Evolutionary conservation across 257 asterid genomes (phyloP).

Genomic region (Forsythia suspensa): DNA sequence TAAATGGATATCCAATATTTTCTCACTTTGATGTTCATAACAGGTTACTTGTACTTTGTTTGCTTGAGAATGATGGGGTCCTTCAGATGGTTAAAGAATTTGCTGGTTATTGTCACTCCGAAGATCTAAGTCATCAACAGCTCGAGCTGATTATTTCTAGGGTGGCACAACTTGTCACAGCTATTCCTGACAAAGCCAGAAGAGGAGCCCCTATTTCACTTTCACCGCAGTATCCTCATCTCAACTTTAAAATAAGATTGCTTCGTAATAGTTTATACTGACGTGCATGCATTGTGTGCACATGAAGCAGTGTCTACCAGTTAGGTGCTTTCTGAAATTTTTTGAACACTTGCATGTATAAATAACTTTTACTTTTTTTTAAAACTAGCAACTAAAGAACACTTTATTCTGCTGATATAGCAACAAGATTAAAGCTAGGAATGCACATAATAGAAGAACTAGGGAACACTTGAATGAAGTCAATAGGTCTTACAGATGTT

Average conservation of each 20-base stretch:
- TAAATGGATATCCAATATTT: background rate
- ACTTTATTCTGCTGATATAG: constrained; percentile 16
- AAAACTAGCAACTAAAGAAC: background rate
- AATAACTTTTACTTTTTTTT: background rate
- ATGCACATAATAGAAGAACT: constrained; percentile 11
- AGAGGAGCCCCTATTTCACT: constrained; percentile 65
- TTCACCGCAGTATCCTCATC: constrained; percentile 78
- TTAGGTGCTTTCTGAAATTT: constrained; percentile 14
- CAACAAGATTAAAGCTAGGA: background rate
- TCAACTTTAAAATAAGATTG: constrained; percentile 12
- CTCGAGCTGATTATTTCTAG: constrained; percentile 50
- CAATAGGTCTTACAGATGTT: no score
- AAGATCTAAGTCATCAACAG: constrained; percentile 52
- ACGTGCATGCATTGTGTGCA: constrained; percentile 12
- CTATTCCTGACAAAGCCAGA: constrained; percentile 93
- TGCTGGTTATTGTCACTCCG: constrained; percentile 35
- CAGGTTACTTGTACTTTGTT: constrained; percentile 77
- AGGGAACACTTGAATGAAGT: background rate
- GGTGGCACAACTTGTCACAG: constrained; percentile 72
- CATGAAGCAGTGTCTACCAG: constrained; percentile 5
- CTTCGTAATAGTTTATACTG: constrained; percentile 19
- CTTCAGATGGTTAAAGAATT: constrained; percentile 56
- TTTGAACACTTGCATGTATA: constrained; percentile 6
- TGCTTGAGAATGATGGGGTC: constrained; percentile 71
- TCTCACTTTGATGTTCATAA: constrained; percentile 22